Evolutionary conservation across 2,329 filamentous ascomycete genomes (phyloP), one percentile per base, ranked within the genome.

Genomic region (Aspergillus luchuensis): DNA sequence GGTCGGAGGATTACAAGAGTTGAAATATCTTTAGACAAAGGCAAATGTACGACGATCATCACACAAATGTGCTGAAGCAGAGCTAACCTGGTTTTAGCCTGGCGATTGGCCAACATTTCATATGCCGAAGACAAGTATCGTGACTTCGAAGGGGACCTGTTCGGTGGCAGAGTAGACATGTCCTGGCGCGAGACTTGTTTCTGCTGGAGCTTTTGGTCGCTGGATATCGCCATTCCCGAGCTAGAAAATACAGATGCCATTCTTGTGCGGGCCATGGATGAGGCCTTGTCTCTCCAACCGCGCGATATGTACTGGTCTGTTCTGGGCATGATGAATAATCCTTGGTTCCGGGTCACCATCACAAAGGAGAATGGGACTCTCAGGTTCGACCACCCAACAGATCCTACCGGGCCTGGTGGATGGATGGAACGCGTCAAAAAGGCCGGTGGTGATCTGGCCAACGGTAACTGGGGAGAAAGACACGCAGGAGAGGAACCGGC

Each of bases 271-370:
- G 89, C 89, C 4, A 96, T 97, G 92, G 93, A 97, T 67, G 93
- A 97, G 66, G 85, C 89, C 57, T 89, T 97, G 86, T 91, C 90
- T 75, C 81, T 91, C 0, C 92, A 96, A 73, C 93, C 93, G 4
- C 84, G 91, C 63, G 93, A 97, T 70, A 95, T 97, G 91, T 97
- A 97, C 78, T 97, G 93, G 93, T 92, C 87, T 62, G 92, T 96
- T 2, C 79, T 97, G 41, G 92, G 93, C 0, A 97, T 97, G 93
- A 97, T 97, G 93, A 97, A 97, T 77, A 97, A 97, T 69, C 91
- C 91, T 0, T 97, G 93, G 93, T 97, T 90, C 74, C 84, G 93
- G 5, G 85, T 97, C 1, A 86, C 88, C 2, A 90, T 97, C 57
- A 85, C 87, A 56, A 88, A 87, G 58, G 88, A 93, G 61, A 82